Evolutionary conservation across 1,284 basidiomycete genomes (phyloP).

Genomic region (Pholiota adiposa): DNA sequence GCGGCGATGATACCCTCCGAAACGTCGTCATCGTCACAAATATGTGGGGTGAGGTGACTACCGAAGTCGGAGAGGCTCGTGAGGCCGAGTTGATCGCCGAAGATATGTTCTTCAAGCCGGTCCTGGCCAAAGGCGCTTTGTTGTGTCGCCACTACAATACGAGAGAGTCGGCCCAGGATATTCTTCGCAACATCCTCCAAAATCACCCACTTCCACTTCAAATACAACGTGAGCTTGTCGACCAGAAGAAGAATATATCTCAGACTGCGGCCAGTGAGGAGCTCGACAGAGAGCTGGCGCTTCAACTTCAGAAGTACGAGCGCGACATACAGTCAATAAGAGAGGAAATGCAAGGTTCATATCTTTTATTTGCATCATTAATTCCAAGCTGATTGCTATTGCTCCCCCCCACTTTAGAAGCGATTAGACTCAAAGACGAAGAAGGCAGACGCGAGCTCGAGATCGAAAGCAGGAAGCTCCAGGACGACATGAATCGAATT

Average conservation of each 20-base stretch:
- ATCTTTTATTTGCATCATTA: no score
- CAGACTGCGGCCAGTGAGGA: constrained; percentile 17
- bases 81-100: neutral
- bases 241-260: neutral
- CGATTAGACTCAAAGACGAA: no score
- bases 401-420: no score
- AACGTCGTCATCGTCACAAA: constrained; percentile 25
- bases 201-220: constrained; percentile 7
- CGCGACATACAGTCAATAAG: no score
- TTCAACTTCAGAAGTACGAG: no score
- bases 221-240: constrained; percentile 21
- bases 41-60: neutral
- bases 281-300: neutral
- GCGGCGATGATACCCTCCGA: constrained; percentile 22
- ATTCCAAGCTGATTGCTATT: no score
- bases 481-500: no score
- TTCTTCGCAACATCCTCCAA: constrained; percentile 36
- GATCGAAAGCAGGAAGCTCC: no score
- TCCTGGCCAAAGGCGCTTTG: constrained; percentile 41
- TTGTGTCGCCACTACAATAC: constrained; percentile 39
- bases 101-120: constrained; percentile 42
- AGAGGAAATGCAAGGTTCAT: no score
- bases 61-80: neutral
- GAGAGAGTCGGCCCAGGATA: constrained; percentile 28
- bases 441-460: no score